phyloP scores from a whole-genome alignment of 2,329 filamentous ascomycete genomes.

The Decorospora gaudefroyi region DNA sequence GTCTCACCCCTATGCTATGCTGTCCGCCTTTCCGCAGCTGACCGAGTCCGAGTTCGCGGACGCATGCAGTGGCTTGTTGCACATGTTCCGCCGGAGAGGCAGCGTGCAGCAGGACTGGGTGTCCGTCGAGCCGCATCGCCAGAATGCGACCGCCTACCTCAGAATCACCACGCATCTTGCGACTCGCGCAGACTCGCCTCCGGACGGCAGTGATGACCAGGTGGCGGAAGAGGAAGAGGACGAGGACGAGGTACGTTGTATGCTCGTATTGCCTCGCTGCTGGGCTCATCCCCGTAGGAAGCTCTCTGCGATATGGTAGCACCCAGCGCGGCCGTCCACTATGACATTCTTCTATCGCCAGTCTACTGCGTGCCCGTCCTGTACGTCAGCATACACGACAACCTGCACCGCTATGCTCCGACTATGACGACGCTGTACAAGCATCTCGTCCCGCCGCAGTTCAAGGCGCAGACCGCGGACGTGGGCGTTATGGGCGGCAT shows the following conservation, averaged over 20 bases:
- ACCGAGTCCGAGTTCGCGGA: conserved; percentile 33
- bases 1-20: no score
- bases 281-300: conserved; percentile 19
- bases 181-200: background rate
- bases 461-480: conserved; percentile 38
- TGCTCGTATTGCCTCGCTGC: background rate
- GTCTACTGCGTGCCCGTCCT: conserved; percentile 54
- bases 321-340: conserved; percentile 28
- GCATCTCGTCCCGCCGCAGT: conserved; percentile 43
- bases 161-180: conserved; percentile 29
- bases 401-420: conserved; percentile 32
- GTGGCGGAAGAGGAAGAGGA: conserved; percentile 18
- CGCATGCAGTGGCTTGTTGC: conserved; percentile 30
- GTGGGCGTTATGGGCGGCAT: conserved; percentile 49
- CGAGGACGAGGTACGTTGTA: conserved; percentile 25
- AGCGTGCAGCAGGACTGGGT: conserved; percentile 31
- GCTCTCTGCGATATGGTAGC: conserved; percentile 8
- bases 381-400: conserved; percentile 46
- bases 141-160: conserved; percentile 21
- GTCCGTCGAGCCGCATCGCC: conserved; percentile 24
- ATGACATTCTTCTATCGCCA: conserved; percentile 52
- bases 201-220: background rate
- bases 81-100: conserved; percentile 18
- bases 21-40: conserved; percentile 38
- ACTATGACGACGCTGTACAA: conserved; percentile 44